Base-by-base conservation (phyloP, 805 yeast genomes). In the Yarrowia alimentaria region DNA sequence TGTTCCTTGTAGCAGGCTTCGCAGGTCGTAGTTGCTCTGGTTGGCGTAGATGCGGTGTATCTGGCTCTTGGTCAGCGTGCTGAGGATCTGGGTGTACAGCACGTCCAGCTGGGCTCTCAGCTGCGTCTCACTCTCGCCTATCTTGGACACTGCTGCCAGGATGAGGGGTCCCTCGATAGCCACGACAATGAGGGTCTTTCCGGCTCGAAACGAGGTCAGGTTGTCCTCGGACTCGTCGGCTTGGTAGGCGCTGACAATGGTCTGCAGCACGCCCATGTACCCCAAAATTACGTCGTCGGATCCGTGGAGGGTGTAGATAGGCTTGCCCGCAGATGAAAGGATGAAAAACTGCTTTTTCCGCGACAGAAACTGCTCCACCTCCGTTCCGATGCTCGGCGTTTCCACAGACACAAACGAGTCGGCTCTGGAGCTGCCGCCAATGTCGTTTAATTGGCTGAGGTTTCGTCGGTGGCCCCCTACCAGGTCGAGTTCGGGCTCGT, bases 271-370 rank as follows among this genome's bases (percentile, higher is more conserved):
- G 0, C 95, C 96, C 69, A 83, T 79, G 59, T 83, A 83, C 0
- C 87, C 83, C 34, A 85, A 67, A 2, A 83, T 71, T 12, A 79
- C 65, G 28, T 79, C 81, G 49, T 85, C 90, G 2, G 79, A 69
- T 2, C 93, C 94, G 61, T 81, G 78, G 73, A 82, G 71, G 1
- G 94, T 78, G 64, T 83, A 89, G 5, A 89, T 82, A 2, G 95
- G 95, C 62, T 89, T 89, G 0, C 96, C 96, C 1, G 96, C 95
- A 2, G 81, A 69, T 0, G 95, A 85, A 8, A 89, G 69, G 3
- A 89, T 77, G 58, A 86, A 83, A 60, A 83, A 85, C 54, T 88
- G 94, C 63, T 87, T 88, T 35, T 66, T 66, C 20, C 64, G 62
- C 3, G 56, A 35, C 29, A 70, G 64, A 54, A 74, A 73, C 21